Evolutionary conservation across 208 protist genomes (phyloP), one percentile per base, ranked within the genome.

Genomic region (Trypanosoma platydactyli): DNA sequence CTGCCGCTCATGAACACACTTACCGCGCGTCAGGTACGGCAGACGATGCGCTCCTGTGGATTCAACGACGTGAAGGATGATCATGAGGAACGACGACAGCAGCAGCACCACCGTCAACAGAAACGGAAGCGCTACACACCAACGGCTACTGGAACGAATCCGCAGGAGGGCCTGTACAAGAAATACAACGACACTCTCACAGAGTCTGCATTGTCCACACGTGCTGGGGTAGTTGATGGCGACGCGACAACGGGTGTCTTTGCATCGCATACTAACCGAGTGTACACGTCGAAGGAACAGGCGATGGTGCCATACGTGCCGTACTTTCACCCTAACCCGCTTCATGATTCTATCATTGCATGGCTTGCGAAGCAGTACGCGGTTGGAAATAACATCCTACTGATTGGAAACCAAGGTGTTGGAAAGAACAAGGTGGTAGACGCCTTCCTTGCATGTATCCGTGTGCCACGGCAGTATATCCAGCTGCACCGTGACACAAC

Each of bases 371-470:
- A 88, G 66, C 94, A 98, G 72, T 86, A 90, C 67, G 80, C 78
- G 1, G 78, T 89, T 68, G 72, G 78, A 18, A 83, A 77, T 66
- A 94, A 91, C 54, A 79, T 97, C 27, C 84, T 99, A 9, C 84
- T 99, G 27, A 95, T 99, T 29, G 96, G 96, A 52, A 97, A 96
- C 61, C 97, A 99, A 60, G 90, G 95, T 22, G 93, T 98, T 27
- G 97, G 97, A 30, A 99, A 99, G 78, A 99, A 99, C 81, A 98
- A 98, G 75, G 80, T 98, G 49, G 83, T 91, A 38, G 97, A 99
- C 68, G 71, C 87, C 6, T 90, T 98, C 59, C 78, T 98, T 3
- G 68, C 91, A n/a, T 83, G 96, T 1, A 68, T 98, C 20, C 59
- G 71, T 35, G 63, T 86, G 22, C 90, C 94, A 20, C 80, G 97